Percentiles rank a stretch among this genome's conserved stretches.
These are phyloP conservation scores for Solanum etuberosum DNA, from an alignment of 257 asterid genomes.

Conservation along the genomic window DNA sequence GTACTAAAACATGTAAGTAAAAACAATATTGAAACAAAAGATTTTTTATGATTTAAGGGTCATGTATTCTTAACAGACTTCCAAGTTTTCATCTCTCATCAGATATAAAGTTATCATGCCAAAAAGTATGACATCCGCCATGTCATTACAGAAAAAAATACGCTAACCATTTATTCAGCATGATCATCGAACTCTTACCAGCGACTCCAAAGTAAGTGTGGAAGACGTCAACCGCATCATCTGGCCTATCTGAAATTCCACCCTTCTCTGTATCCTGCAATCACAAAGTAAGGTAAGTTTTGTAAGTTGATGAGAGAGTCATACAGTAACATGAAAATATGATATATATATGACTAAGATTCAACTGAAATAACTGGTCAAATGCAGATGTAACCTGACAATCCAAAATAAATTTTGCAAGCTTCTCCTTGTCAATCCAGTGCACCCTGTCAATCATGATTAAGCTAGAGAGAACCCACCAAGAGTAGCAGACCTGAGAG, in stretches of 20 bases:
- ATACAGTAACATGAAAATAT: conserved; percentile 14
- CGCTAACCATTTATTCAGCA: background rate
- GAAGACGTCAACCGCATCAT: conserved; percentile 85
- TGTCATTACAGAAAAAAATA: background rate
- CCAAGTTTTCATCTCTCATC: background rate
- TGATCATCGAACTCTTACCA: conserved; percentile 26
- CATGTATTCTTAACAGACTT: background rate
- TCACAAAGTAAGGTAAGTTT: background rate
- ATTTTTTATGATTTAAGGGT: background rate
- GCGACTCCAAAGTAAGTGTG: conserved; percentile 87
- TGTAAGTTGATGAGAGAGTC: conserved; percentile 4
- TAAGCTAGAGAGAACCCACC: conserved; percentile 98
- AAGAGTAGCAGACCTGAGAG: conserved; percentile 84
- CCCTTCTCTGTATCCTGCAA: conserved; percentile 81
- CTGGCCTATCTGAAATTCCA: conserved; percentile 91
- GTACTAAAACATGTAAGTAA: background rate
- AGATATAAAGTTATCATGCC: background rate
- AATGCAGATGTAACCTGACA: conserved; percentile 49
- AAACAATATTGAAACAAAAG: background rate
- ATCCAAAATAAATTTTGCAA: conserved; percentile 65
- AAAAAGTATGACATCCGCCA: background rate
- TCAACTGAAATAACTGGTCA: background rate
- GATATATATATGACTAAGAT: background rate
- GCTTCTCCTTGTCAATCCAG: conserved; percentile 85
- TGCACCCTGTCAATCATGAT: conserved; percentile 86